A percentile compares a stretch with the other conserved stretches of the same genome.
Evolutionary conservation across 2,329 filamentous ascomycete genomes (phyloP).

Genomic region (Emmonsia crescens): DNA sequence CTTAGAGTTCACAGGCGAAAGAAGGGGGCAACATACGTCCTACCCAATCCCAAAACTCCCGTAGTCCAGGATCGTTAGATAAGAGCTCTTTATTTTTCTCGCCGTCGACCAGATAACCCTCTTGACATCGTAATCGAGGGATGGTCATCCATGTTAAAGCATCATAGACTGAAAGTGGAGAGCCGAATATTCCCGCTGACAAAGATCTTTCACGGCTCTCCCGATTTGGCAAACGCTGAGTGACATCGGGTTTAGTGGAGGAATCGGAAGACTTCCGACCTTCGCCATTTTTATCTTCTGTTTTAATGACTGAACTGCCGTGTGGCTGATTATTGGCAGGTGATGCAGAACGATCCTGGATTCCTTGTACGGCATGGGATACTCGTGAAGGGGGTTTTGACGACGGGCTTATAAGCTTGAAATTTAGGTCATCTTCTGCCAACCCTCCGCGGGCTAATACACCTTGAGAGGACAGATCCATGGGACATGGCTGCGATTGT

Average conservation of each 20-base stretch:
- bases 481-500: conserved; percentile 30
- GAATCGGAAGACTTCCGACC: background rate
- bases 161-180: conserved; percentile 27
- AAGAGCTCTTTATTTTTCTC: conserved; percentile 45
- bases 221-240: conserved; percentile 24
- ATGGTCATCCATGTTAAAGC: conserved; percentile 33
- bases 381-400: conserved; percentile 19
- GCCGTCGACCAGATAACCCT: conserved; percentile 45
- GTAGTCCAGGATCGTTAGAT: conserved; percentile 45
- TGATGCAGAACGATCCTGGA: conserved; percentile 16
- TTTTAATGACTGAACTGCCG: background rate
- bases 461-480: conserved; percentile 29
- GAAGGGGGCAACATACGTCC: conserved; percentile 31
- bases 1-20: background rate
- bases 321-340: conserved; percentile 4
- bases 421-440: conserved; percentile 19
- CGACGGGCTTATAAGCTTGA: conserved; percentile 24
- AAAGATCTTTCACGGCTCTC: conserved; percentile 28
- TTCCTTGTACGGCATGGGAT: conserved; percentile 20
- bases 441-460: conserved; percentile 22
- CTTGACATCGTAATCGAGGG: conserved; percentile 40
- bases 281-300: background rate
- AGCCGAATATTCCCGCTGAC: conserved; percentile 20
- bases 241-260: background rate
- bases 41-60: conserved; percentile 50